These are phyloP conservation scores for Evernia prunastri DNA, from an alignment of 495 filamentous ascomycete genomes.

Conservation along the genomic window DNA sequence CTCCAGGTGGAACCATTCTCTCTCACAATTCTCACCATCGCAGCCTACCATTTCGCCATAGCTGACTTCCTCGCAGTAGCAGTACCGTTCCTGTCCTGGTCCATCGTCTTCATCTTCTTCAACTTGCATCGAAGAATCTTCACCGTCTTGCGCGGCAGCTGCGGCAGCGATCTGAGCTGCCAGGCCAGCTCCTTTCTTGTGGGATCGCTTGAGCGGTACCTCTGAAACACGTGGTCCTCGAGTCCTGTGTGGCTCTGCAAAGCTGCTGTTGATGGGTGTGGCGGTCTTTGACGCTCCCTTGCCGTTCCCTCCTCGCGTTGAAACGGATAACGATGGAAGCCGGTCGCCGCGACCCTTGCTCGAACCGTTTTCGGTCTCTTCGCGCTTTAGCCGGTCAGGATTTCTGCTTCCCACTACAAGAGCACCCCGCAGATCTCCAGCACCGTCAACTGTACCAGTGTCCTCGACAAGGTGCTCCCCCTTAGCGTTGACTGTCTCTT, in stretches of 20 bases:
- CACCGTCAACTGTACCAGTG: constrained; percentile 17
- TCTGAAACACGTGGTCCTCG: constrained; percentile 36
- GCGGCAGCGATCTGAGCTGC: constrained; percentile 36
- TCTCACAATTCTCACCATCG: constrained; percentile 76
- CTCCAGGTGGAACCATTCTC: constrained; percentile 94
- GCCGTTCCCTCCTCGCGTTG: constrained; percentile 22
- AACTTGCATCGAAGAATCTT: constrained; percentile 18
- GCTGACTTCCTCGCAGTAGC: constrained; percentile 85
- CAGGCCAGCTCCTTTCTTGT: constrained; percentile 57
- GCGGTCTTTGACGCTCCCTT: constrained; percentile 53
- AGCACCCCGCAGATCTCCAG: constrained; percentile 22
- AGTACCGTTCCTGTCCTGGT: constrained; percentile 58
- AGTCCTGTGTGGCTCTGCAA: constrained; percentile 34
- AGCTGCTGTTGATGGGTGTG: constrained; percentile 41
- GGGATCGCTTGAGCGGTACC: constrained; percentile 53
- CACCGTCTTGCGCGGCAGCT: constrained; percentile 37
- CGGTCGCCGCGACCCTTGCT: constrained; percentile 15
- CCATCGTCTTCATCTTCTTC: constrained; percentile 49
- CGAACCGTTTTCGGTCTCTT: constrained; percentile 18
- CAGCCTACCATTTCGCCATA: constrained; percentile 99
- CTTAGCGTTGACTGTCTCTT: constrained; percentile 32
- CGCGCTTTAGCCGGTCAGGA: constrained; percentile 22
- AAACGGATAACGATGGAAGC: constrained; percentile 25
- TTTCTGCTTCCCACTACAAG: constrained; percentile 19
- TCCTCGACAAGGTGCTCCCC: constrained; percentile 30